Base-by-base conservation (phyloP, 208 protist species). In the Wallacemonas sp. region DNA sequence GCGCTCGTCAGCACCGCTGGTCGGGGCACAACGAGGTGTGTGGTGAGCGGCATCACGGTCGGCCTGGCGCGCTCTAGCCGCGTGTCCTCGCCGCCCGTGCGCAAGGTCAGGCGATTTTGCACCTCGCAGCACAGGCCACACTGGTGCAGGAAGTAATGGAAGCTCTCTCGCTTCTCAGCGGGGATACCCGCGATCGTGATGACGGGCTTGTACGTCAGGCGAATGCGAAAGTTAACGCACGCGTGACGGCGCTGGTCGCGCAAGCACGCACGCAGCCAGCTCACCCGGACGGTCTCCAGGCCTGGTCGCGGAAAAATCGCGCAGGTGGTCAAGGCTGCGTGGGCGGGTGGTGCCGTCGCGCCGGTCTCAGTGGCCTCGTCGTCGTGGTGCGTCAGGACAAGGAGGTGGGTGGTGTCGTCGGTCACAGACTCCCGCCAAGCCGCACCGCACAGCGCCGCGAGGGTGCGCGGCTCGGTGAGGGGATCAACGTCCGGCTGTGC, bases 251-350 rank as follows among this genome's bases (percentile, higher is more conserved):
- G 67, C 31, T 79, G 65, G 41, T 78, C 44, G 42, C 68, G 67
- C 41, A 65, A 61, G 41, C 76, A 88, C 42, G 79, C 48, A 32
- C 57, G 25, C 25, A 91, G 48, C 82, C 86, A 91, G n/a, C 67
- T 39, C 72, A 75, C 71, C 29, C 76, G 83, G 18, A 91, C 78
- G 45, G 87, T 73, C 70, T 87, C 76, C 33, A 91, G 59, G 8
- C 71, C 79, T n/a, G 81, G 79, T 4, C 79, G 76, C 18, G 79
- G 85, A 55, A 79, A 87, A 45, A 84, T 59, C 14, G 52, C 5
- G 31, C 12, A 59, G 3, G 52, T 59, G 33, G 42, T 77, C 68
- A 41, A 12, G 49, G 2, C 44, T 65, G 16, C 20, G 36, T 14
- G 57, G 42, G 32, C 29, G n/a, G 31, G n/a, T 12, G 52, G 39